Evolutionary conservation across 352 stramenopile genomes (phyloP), one percentile per base, ranked within the genome.

Genomic region (Phytophthora hibernalis): DNA sequence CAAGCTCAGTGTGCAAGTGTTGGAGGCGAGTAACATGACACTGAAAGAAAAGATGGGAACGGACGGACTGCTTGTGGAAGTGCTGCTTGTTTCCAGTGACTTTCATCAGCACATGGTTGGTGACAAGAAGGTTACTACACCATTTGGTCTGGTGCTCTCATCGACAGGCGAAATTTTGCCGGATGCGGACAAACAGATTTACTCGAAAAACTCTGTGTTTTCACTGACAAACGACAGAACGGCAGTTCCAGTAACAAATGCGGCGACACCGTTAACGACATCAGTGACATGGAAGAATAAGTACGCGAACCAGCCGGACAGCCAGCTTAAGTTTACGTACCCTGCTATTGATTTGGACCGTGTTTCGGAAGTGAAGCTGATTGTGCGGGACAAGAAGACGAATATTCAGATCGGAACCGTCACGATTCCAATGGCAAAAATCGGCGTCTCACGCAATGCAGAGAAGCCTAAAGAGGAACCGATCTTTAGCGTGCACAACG

Each of bases 21-120:
- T 79, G 26, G 65, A 89, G 26, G 81, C 76, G 8, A 87, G 74
- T 37, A 72, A 91, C 18, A 68, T 91, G 48, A 69, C 64, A 11
- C 49, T 87, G 9, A 68, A 75, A 43, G 76, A 78, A 51, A 71
- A 71, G 4, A 70, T 64, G 28, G 73, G 56, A 5, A 53, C 11
- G 11, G 63, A 49, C 3, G 60, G 76, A 9, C 63, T 91, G 10
- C 38, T 54, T 2, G 79, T 81, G 1, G 68, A 90, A 50, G 53
- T 91, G 11, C 26, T 79, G 26, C 65, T 91, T 1, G 26, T 83
- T 18, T 91, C 83, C 11, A 74, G 75, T 28, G 83, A 91, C 43
- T 86, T 83, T 37, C 48, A 72, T 20, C n/a, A 51, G 0, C 65
- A 80, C 15, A 37, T 61, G 8, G 30, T 61, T 5, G 49, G 24